phyloP scores from a whole-genome alignment of 2,329 filamentous ascomycete species.

The Golovinomyces cichoracearum region DNA sequence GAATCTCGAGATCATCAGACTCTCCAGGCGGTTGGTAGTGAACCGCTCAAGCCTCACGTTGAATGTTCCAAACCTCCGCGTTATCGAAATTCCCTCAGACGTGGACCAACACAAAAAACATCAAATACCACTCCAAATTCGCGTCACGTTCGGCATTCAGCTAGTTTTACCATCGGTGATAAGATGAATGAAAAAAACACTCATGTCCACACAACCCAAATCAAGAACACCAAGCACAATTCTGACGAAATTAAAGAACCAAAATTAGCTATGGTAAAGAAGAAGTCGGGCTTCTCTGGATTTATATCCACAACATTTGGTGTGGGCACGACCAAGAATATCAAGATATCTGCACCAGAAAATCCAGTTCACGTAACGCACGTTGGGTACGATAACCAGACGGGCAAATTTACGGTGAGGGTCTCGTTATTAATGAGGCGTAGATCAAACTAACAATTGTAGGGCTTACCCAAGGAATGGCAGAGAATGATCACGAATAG shows the following conservation, averaged over 20 bases:
- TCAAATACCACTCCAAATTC: slow-evolving; percentile 28
- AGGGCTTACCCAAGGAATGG: slow-evolving; percentile 96
- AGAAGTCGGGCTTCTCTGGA: slow-evolving; percentile 70
- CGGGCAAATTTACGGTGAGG: slow-evolving; percentile 73
- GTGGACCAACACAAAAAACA: slow-evolving; percentile 20
- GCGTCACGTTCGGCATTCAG: slow-evolving; percentile 32
- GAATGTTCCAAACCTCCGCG: slow-evolving; percentile 19
- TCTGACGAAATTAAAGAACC: slow-evolving; percentile 47
- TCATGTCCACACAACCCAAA: slow-evolving; percentile 19
- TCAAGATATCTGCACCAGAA: slow-evolving; percentile 88
- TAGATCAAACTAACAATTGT: slow-evolving; percentile 8
- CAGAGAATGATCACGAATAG: slow-evolving; percentile 84
- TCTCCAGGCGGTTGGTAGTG: slow-evolving; percentile 7
- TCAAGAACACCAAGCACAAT: slow-evolving; percentile 36
- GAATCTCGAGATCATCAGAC: background rate
- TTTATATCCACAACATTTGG: slow-evolving; percentile 61
- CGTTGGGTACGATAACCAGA: slow-evolving; percentile 88
- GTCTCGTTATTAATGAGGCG: background rate
- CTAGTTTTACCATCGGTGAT: slow-evolving; percentile 32
- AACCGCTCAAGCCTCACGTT: slow-evolving; percentile 30
- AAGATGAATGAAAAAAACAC: slow-evolving; percentile 23
- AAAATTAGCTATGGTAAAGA: slow-evolving; percentile 37
- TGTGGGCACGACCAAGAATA: slow-evolving; percentile 65
- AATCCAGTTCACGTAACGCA: slow-evolving; percentile 96
- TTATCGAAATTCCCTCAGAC: slow-evolving; percentile 16